A percentile compares a stretch with the other conserved stretches of the same genome.
phyloP scores from a whole-genome alignment of 352 stramenopile genomes.

The Phytophthora agathidicida region DNA sequence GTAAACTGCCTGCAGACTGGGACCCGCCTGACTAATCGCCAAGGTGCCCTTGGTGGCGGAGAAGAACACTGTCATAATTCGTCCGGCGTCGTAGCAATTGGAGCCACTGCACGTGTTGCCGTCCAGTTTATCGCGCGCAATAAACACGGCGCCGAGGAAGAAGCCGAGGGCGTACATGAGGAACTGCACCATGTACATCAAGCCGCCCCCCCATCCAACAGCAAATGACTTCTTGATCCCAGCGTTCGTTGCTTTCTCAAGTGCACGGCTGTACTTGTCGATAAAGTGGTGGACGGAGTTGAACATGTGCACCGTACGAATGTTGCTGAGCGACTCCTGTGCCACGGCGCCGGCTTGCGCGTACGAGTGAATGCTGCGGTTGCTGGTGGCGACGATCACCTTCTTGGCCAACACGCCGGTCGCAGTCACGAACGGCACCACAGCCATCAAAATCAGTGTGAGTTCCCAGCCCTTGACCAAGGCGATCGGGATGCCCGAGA shows the following conservation, averaged over 20 bases:
- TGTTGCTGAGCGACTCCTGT: constrained; percentile 57
- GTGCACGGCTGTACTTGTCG: constrained; percentile 45
- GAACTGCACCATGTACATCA: constrained; percentile 47
- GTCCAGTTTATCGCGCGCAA: constrained; percentile 34
- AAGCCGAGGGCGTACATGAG: constrained; percentile 62
- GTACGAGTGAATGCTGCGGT: constrained; percentile 33
- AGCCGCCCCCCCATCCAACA: constrained; percentile 39
- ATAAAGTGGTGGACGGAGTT: constrained; percentile 44
- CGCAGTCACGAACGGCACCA: constrained; percentile 45
- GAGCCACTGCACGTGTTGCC: constrained; percentile 27
- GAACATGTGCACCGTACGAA: constrained; percentile 66
- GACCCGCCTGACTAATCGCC: constrained; percentile 43
- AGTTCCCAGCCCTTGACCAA: constrained; percentile 61
- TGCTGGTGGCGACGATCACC: constrained; percentile 21
- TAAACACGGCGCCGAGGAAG: constrained; percentile 48
- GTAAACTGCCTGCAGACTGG: constrained; percentile 44
- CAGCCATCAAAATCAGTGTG: constrained; percentile 53
- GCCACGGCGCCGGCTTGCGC: constrained; percentile 47
- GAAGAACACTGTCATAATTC: constrained; percentile 59
- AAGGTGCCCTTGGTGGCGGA: constrained; percentile 47
- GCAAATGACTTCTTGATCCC: constrained; percentile 48
- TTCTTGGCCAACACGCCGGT: constrained; percentile 34
- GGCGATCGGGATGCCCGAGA: constrained; percentile 51
- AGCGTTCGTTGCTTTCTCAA: constrained; percentile 29
- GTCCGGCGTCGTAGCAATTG: constrained; percentile 47